Percentiles rank a stretch among this genome's conserved stretches.
phyloP scores from a whole-genome alignment of 2,329 filamentous ascomycete species.

The Didymella arachidicola region DNA sequence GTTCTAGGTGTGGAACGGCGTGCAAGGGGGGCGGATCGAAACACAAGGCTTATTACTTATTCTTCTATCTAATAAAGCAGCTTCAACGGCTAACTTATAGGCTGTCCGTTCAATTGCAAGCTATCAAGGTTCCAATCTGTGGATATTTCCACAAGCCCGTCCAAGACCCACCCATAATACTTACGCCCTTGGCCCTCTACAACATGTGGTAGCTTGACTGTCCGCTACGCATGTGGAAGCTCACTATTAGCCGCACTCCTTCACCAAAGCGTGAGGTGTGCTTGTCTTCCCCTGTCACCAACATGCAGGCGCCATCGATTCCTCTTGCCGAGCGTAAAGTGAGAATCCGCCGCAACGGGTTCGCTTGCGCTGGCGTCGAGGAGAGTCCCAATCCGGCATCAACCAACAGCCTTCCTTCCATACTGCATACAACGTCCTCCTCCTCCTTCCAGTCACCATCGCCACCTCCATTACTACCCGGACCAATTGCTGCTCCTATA shows the following conservation, averaged over 20 bases:
- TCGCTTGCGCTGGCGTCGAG: slow-evolving; percentile 17
- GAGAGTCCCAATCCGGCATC: slow-evolving; percentile 6
- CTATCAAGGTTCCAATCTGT: no score
- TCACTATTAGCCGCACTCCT: neutral
- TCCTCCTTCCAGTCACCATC: slow-evolving; percentile 2
- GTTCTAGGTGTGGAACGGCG: no score
- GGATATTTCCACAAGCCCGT: no score
- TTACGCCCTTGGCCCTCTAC: no score
- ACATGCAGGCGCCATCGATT: slow-evolving; percentile 10
- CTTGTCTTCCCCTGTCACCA: neutral
- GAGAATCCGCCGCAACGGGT: slow-evolving; percentile 18
- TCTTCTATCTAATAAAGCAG: no score
- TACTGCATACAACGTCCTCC: slow-evolving; percentile 1
- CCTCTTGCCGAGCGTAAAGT: slow-evolving; percentile 4
- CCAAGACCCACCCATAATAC: no score
- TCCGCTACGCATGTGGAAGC: no score
- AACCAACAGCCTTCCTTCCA: slow-evolving; percentile 6
- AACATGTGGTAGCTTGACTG: no score
- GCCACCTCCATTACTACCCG: neutral
- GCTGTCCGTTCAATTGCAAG: no score
- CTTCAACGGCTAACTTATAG: no score
- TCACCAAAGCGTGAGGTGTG: neutral
- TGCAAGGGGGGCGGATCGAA: no score
- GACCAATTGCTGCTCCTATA: neutral
- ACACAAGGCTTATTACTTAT: no score